phyloP scores from a whole-genome alignment of 371 early-diverging fungal species.

The Mucor sp. region DNA sequence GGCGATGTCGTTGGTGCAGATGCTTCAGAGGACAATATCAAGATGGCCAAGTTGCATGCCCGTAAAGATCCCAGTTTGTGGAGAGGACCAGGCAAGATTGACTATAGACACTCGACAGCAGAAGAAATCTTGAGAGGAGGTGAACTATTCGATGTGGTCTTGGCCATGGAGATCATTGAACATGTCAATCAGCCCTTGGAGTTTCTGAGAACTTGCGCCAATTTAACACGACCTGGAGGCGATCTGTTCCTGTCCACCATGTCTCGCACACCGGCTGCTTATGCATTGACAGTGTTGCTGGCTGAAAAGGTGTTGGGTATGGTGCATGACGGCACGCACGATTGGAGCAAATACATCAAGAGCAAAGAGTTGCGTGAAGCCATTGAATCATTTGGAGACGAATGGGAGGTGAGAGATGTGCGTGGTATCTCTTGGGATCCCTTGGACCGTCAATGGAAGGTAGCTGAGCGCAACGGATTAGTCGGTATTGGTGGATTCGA shows the following conservation, averaged over 20 bases:
- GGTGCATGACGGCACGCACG: conserved; percentile 90
- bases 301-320: conserved; percentile 83
- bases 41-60: conserved; percentile 79
- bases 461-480: conserved; percentile 34
- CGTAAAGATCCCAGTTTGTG: conserved; percentile 61
- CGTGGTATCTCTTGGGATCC: conserved; percentile 55
- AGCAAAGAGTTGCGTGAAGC: conserved; percentile 27
- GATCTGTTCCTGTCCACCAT: conserved; percentile 88
- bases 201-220: conserved; percentile 70
- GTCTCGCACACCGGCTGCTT: conserved; percentile 79
- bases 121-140: conserved; percentile 62
- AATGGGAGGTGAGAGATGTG: conserved; percentile 47
- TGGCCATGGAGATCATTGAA: conserved; percentile 92
- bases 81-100: conserved; percentile 56
- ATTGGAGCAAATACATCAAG: conserved; percentile 81
- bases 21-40: conserved; percentile 81
- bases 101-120: conserved; percentile 73
- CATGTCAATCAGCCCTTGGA: conserved; percentile 80
- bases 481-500: conserved; percentile 40
- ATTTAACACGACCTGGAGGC: conserved; percentile 71
- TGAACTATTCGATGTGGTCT: conserved; percentile 80
- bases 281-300: conserved; percentile 77
- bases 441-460: conserved; percentile 39
- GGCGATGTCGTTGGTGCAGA: conserved; percentile 83
- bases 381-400: conserved; percentile 35